Evolutionary conservation across 148 eudicot genomes (phyloP), one percentile per base, ranked within the genome.

Genomic region (Fagopyrum esculentum): DNA sequence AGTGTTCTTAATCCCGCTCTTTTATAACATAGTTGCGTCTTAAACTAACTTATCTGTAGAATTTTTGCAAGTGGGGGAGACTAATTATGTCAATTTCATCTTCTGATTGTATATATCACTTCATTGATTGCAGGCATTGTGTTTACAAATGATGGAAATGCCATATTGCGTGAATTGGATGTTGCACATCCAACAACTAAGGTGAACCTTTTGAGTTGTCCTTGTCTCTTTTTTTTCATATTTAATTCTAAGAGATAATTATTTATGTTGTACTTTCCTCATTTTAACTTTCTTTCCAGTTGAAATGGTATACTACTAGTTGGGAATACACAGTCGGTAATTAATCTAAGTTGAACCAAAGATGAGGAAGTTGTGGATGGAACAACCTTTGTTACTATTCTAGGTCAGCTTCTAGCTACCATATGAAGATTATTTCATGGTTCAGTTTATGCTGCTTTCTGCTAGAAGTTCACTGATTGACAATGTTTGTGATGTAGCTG

Each of bases 311-410:
- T 61, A 40, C 7, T 71, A 40, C 40, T 35, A 35, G 2, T 35
- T 35, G 40, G 40, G 57, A 48, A 72, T 70, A 55, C n/a, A 70
- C 88, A 95, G 98, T 95, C 97, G 50, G 92, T 93, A 96, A 93
- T 95, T 75, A 96, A 95, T 80, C 86, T 95, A n/a, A 95, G 98
- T 75, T 92, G 98, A 50, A 90, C 98, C 43, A 96, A 95, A 81
- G 96, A 95, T 77, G 98, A 92, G 82, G 98, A 95, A 85, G 98
- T 92, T 3, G 98, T 96, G 74, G 98, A 95, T 81, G 98, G 98
- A 68, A 95, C 98, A 0, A 95, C 98, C 60, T 95, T 97, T 71
- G 97, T 95, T 35, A 95, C 92, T 75, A 87, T 92, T 80, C 96
- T 95, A 80, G 97, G 98, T 95, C 90, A 55, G 87, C 4, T 47